A percentile compares a stretch with the other conserved stretches of the same genome.
phyloP scores from a whole-genome alignment of 352 stramenopile species.

The Globisporangium cylindrosporum region DNA sequence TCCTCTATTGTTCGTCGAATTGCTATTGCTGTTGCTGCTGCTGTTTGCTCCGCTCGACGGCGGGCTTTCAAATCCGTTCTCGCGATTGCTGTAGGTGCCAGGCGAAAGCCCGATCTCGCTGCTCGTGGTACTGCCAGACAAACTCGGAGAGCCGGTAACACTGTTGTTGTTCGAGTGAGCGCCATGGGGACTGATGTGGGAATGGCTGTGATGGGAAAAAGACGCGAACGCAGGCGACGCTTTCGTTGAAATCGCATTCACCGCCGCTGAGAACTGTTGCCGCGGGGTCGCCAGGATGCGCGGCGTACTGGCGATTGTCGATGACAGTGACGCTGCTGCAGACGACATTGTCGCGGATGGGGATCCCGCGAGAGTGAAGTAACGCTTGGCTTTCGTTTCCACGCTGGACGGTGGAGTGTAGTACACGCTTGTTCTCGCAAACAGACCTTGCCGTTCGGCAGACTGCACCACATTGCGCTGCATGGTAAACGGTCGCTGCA shows the following conservation, averaged over 20 bases:
- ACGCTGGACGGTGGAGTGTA: conserved; percentile 61
- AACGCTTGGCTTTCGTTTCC: conserved; percentile 62
- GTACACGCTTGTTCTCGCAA: conserved; percentile 52
- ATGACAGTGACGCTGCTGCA: conserved; percentile 64
- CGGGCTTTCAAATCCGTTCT: conserved; percentile 1
- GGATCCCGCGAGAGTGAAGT: conserved; percentile 57
- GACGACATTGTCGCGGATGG: conserved; percentile 70
- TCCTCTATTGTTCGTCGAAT: background rate
- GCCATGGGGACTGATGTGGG: conserved; percentile 11
- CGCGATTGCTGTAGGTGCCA: background rate
- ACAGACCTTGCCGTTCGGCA: conserved; percentile 29
- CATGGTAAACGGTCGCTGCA: conserved; percentile 30
- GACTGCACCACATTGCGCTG: conserved; percentile 23
- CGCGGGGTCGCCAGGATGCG: conserved; percentile 58
- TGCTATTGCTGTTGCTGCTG: background rate
- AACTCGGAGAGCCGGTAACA: conserved; percentile 11
- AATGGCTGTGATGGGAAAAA: conserved; percentile 42
- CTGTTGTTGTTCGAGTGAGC: conserved; percentile 5
- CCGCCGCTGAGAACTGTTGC: conserved; percentile 73
- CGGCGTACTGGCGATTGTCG: conserved; percentile 70
- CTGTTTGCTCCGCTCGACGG: background rate
- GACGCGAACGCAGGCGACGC: conserved; percentile 60
- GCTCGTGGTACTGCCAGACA: conserved; percentile 1
- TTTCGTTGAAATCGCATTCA: conserved; percentile 77
- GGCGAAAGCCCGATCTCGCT: conserved; percentile 4